Evolutionary conservation across 192 early-diverging fungal species (phyloP), one percentile per base, ranked within the genome.

Genomic region (Coemansia sp.): DNA sequence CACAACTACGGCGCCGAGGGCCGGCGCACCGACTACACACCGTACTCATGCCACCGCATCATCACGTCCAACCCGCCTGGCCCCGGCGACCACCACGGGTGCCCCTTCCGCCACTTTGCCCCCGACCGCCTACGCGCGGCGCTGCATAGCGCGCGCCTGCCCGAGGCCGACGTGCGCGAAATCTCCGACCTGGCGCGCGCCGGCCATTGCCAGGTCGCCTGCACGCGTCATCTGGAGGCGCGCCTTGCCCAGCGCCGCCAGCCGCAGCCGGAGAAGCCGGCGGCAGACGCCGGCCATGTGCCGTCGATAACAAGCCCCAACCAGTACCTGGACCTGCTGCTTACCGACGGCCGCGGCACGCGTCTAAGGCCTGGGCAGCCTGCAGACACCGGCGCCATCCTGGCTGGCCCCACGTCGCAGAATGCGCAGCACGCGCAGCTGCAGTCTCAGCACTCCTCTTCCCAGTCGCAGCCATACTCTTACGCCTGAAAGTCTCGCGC

Each of bases 1-100:
- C 93, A 95, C 84, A 93, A 92, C 79, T 98, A 98, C 71, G 97
- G 97, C 59, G 67, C 88, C 65, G 97, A 98, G 71, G 97, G 97
- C 47, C 90, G 87, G 45, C 88, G 97, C 13, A 78, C 78, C 19
- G 81, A 92, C 78, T 93, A 92, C 68, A 74, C 75, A 29, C 86
- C 92, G 16, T 93, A 87, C 61, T 88, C 87, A 30, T 98, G 97
- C 78, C 78, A 83, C 60, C 90, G 89, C 55, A 91, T 98, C 77
- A 97, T 98, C 67, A 89, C 76, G 57, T 67, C 74, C 16, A 88
- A 90, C 60, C 83, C 83, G 24, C 95, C 96, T 2, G 86, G 86
- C 14, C 77, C 90, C 7, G 87, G 88, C 13, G 94, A 97, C 66
- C 84, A 91, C 64, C 97, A 98, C 61, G 97, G 97, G 7, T 98